Conservation (phyloP, 495 filamentous ascomycete genomes). For the Daldinia childiae region DNA sequence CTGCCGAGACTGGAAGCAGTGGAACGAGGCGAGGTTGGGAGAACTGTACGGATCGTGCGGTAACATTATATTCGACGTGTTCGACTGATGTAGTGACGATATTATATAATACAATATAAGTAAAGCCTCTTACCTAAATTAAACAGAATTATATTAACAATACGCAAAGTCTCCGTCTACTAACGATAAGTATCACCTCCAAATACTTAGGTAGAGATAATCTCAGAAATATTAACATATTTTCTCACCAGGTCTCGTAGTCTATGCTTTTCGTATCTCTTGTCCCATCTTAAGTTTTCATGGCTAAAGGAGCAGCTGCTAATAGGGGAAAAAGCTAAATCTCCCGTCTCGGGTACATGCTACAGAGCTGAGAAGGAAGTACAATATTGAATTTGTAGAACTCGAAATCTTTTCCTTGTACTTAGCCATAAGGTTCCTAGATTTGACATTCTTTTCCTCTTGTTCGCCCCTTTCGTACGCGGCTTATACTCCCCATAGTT, state of each 20-base stretch:
- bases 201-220: too few relatives aligned
- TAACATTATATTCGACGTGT: conserved; percentile 24
- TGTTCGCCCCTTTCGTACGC: background rate
- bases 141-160: too few relatives aligned
- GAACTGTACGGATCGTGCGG: conserved; percentile 52
- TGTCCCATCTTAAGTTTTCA: too few relatives aligned
- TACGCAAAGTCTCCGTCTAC: too few relatives aligned
- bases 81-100: background rate
- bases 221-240: too few relatives aligned
- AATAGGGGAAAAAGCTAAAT: too few relatives aligned
- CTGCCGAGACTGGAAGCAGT: conserved; percentile 56
- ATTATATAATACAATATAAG: background rate
- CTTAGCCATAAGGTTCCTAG: background rate
- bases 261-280: too few relatives aligned
- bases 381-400: background rate
- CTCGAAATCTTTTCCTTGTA: background rate
- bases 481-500: background rate
- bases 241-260: too few relatives aligned
- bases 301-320: too few relatives aligned
- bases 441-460: background rate
- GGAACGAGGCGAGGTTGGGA: conserved; percentile 57
- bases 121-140: background rate
- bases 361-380: too few relatives aligned
- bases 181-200: background rate
- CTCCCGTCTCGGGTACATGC: too few relatives aligned